A percentile compares a stretch with the other conserved stretches of the same genome.
Conservation (phyloP, 192 early-diverging fungal genomes). For the Gamsiella multidivaricata region DNA sequence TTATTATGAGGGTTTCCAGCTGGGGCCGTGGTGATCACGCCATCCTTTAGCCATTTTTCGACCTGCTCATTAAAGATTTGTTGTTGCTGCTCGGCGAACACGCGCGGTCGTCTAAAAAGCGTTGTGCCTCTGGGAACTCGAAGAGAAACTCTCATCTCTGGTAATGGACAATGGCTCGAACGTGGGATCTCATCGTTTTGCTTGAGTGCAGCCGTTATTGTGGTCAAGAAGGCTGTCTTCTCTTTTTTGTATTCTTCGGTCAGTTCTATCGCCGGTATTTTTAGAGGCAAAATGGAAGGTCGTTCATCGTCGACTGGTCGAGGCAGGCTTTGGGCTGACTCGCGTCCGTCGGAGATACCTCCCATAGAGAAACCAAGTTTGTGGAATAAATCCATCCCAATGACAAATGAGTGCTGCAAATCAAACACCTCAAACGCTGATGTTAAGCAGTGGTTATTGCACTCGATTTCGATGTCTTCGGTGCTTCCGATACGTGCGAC, state of each 20-base stretch:
- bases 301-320: background rate
- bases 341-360: background rate
- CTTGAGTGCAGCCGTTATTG: background rate
- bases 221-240: background rate
- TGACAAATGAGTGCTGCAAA: background rate
- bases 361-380: background rate
- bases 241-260: background rate
- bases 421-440: background rate
- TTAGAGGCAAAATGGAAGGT: background rate
- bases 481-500: background rate
- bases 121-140: background rate
- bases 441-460: background rate
- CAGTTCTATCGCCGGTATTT: background rate
- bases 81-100: background rate
- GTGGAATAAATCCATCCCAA: conserved; percentile 7
- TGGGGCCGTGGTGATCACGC: background rate
- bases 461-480: background rate
- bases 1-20: conserved; percentile 3
- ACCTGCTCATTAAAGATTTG: conserved; percentile 5
- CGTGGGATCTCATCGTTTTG: background rate
- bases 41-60: background rate
- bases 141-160: conserved; percentile 9
- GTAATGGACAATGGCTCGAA: background rate
- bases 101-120: background rate
- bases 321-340: background rate